Conservation (phyloP, 306 rosid species). For the Prunus mira region DNA sequence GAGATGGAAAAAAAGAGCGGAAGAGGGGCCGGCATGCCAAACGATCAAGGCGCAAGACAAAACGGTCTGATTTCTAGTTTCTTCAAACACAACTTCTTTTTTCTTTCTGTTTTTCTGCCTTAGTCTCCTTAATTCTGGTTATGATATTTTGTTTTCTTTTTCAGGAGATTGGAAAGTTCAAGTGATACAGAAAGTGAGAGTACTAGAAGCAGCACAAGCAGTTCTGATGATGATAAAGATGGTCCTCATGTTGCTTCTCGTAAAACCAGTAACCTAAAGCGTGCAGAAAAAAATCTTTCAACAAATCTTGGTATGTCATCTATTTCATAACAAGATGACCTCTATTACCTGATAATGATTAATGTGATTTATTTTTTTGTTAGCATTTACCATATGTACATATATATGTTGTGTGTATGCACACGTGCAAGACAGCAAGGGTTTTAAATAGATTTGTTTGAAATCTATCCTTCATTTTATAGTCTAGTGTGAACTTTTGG, state of each 20-base stretch:
- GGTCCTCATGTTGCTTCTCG: constrained; percentile 32
- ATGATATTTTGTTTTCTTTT: constrained; percentile 14
- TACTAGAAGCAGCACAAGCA: constrained; percentile 45
- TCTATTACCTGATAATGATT: neutral
- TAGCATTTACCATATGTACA: neutral
- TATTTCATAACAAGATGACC: constrained; percentile 2
- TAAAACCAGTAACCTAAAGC: constrained; percentile 30
- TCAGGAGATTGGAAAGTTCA: constrained; percentile 62
- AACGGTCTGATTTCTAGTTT: constrained; percentile 43
- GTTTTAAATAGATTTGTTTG: constrained; percentile 6
- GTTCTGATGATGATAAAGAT: constrained; percentile 56
- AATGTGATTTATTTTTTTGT: neutral
- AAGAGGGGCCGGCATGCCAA: constrained; percentile 53
- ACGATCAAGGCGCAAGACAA: constrained; percentile 56
- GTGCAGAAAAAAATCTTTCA: constrained; percentile 40
- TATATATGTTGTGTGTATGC: neutral
- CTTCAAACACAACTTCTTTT: constrained; percentile 1
- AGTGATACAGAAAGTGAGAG: constrained; percentile 65
- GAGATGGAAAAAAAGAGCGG: constrained; percentile 46
- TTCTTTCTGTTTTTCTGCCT: neutral
- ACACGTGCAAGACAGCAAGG: neutral
- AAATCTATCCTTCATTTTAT: constrained; percentile 11
- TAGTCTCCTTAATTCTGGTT: constrained; percentile 27
- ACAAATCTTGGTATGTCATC: constrained; percentile 40
- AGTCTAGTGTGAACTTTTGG: constrained; percentile 24